phyloP scores from a whole-genome alignment of 352 stramenopile species.

The Phytophthora fragariaefolia region DNA sequence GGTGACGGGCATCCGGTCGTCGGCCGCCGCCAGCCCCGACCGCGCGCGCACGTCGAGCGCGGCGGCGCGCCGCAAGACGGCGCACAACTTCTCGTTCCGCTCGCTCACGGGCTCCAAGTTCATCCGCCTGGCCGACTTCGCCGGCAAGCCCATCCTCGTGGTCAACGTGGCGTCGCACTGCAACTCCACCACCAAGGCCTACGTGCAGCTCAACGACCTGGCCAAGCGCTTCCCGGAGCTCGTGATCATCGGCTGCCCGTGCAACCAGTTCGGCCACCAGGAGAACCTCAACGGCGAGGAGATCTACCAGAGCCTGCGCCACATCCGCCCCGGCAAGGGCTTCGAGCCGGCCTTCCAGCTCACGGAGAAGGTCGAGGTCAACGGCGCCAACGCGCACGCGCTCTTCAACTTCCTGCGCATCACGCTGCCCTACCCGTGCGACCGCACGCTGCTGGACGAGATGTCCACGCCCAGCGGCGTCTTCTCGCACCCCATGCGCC shows the following conservation, averaged over 20 bases:
- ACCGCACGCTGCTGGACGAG: slow-evolving; percentile 81
- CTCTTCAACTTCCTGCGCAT: slow-evolving; percentile 84
- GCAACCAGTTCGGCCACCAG: slow-evolving; percentile 86
- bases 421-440: slow-evolving; percentile 69
- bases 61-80: slow-evolving; percentile 53
- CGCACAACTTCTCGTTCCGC: slow-evolving; percentile 81
- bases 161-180: slow-evolving; percentile 87
- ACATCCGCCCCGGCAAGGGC: slow-evolving; percentile 78
- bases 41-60: slow-evolving; percentile 32
- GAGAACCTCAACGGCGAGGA: slow-evolving; percentile 84
- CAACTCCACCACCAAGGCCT: slow-evolving; percentile 80
- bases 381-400: slow-evolving; percentile 78
- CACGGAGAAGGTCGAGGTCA: slow-evolving; percentile 84
- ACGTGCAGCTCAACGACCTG: slow-evolving; percentile 77
- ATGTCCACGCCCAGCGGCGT: slow-evolving; percentile 80
- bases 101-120: slow-evolving; percentile 65
- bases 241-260: slow-evolving; percentile 77
- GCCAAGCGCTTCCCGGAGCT: slow-evolving; percentile 65
- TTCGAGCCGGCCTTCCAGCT: slow-evolving; percentile 75
- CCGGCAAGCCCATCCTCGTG: slow-evolving; percentile 69
- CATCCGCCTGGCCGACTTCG: slow-evolving; percentile 71
- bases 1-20: slow-evolving; percentile 18
- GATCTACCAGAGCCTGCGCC: slow-evolving; percentile 74
- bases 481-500: slow-evolving; percentile 83
- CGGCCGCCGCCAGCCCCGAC: slow-evolving; percentile 37